Percentiles rank a stretch among this genome's conserved stretches.
These are phyloP conservation scores for Chimonanthus salicifolius DNA, from an alignment of 164 flowering plant genomes.

Conservation along the genomic window DNA sequence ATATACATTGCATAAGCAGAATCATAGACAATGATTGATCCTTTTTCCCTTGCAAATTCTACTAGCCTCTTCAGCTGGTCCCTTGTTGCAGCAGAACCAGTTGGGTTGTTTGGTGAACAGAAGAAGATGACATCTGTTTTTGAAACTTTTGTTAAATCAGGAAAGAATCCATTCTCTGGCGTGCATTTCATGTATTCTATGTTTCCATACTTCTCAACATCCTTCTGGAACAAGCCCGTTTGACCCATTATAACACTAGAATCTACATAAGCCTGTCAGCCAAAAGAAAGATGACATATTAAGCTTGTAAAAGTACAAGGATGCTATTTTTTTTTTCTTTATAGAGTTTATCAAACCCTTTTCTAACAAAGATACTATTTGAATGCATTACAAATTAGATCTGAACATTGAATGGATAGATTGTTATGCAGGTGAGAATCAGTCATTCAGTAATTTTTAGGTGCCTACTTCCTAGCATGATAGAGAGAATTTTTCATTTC, in stretches of 20 bases:
- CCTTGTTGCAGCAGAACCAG: constrained; percentile 83
- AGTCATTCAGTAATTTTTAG: too few relatives aligned
- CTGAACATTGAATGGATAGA: background rate
- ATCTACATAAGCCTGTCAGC: constrained; percentile 84
- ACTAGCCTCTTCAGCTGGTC: constrained; percentile 73
- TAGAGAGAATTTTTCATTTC: background rate
- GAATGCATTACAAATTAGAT: background rate
- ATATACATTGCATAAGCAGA: constrained; percentile 91
- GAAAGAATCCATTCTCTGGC: constrained; percentile 88
- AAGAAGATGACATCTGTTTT: constrained; percentile 85
- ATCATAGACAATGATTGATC: constrained; percentile 85
- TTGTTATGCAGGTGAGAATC: background rate
- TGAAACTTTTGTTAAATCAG: constrained; percentile 59
- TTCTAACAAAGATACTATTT: background rate
- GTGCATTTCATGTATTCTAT: constrained; percentile 91
- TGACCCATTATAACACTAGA: constrained; percentile 96
- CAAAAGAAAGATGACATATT: background rate
- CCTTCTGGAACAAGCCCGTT: constrained; percentile 73
- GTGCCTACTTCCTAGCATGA: too few relatives aligned
- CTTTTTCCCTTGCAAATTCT: constrained; percentile 83
- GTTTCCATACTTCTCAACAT: constrained; percentile 65
- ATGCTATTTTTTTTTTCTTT: too few relatives aligned
- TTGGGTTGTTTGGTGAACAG: constrained; percentile 97
- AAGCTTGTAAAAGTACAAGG: too few relatives aligned
- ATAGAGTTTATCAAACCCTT: too few relatives aligned